Evolutionary conservation across 257 asterid genomes (phyloP).

Genomic region (Ajuga chamaepitys): DNA sequence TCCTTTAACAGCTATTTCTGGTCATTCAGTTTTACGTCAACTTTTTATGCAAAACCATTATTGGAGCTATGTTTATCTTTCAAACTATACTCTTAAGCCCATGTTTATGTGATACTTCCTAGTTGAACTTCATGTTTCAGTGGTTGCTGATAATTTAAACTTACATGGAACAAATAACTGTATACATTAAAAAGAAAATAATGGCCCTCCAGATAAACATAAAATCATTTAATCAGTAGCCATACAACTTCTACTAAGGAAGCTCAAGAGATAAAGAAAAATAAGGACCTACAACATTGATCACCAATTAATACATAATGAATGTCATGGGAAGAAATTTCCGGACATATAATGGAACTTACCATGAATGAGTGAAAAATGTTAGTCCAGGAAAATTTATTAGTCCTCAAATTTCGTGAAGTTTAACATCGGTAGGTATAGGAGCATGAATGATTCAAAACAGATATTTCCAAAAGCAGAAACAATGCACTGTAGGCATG

Average conservation of each 20-base stretch:
- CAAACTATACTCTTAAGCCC: neutral
- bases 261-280: neutral
- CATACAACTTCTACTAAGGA: neutral
- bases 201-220: neutral
- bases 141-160: neutral
- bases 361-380: neutral
- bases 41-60: neutral
- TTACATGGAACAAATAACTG: neutral
- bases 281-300: neutral
- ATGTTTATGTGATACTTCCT: neutral
- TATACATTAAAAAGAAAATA: neutral
- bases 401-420: neutral
- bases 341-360: neutral
- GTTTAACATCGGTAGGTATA: neutral
- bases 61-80: neutral
- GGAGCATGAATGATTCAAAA: neutral
- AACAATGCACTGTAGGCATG: neutral
- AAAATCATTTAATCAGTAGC: constrained; percentile 1
- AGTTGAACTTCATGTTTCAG: neutral
- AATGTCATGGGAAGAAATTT: neutral
- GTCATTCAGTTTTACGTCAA: neutral
- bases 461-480: neutral
- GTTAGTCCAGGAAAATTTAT: neutral
- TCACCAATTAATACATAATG: neutral
- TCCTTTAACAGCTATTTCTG: neutral